These are phyloP conservation scores for Pholiota conissans DNA, from an alignment of 768 basidiomycete genomes.

Conservation along the genomic window DNA sequence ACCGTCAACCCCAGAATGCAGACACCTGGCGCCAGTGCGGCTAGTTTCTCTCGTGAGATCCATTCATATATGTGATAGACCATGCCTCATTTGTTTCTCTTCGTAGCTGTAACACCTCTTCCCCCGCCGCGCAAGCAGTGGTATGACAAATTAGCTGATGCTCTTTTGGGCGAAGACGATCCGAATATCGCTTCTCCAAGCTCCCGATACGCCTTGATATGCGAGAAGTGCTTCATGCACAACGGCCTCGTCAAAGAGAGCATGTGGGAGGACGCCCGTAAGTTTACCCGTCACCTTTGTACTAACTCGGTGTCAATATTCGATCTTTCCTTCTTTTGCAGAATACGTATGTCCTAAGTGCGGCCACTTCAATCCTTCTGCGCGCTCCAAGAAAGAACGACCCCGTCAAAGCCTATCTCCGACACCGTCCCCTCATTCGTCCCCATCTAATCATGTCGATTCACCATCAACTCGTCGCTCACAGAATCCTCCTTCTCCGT, in stretches of 20 bases:
- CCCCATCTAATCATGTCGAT: conserved; percentile 13
- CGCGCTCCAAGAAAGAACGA: conserved; percentile 33
- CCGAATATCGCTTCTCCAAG: conserved; percentile 37
- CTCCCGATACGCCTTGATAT: conserved; percentile 81
- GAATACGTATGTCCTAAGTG: conserved; percentile 90
- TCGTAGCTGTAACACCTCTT: conserved; percentile 26
- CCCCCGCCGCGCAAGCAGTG: conserved; percentile 68
- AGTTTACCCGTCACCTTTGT: conserved; percentile 31
- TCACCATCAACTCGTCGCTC: conserved; percentile 9
- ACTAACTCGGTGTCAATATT: not conserved
- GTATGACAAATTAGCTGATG: conserved; percentile 89
- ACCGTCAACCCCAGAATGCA: conserved; percentile 20
- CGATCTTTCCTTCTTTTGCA: conserved; percentile 26
- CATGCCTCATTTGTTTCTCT: conserved; percentile 7
- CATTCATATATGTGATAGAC: not conserved
- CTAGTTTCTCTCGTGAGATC: conserved; percentile 28
- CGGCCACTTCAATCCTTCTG: conserved; percentile 72
- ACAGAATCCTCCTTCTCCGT: conserved; percentile 7
- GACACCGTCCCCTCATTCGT: conserved; percentile 12
- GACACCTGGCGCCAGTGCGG: conserved; percentile 22
- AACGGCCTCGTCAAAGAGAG: conserved; percentile 86
- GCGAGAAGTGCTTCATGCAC: conserved; percentile 83
- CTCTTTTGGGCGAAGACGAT: conserved; percentile 81
- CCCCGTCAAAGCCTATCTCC: conserved; percentile 17
- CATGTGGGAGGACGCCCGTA: conserved; percentile 81